phyloP scores from a whole-genome alignment of 306 rosid genomes.

The Lupinus albus region DNA sequence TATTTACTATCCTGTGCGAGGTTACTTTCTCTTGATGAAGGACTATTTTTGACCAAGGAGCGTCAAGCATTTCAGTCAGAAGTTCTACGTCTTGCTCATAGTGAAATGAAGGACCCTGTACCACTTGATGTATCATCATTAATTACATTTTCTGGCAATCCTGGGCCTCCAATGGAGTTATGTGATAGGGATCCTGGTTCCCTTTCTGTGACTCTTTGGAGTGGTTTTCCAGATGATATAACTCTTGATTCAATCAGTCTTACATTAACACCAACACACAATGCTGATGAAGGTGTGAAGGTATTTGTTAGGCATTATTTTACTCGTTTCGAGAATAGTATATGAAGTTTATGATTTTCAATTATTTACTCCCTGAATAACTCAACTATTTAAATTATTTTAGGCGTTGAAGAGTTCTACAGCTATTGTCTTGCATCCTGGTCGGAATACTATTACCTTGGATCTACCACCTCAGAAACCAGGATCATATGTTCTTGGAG shows the following conservation, averaged over 20 bases:
- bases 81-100: constrained; percentile 83
- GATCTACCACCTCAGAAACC: constrained; percentile 95
- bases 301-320: constrained; percentile 50
- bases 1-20: constrained; percentile 96
- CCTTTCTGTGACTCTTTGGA: constrained; percentile 86
- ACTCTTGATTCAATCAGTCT: constrained; percentile 91
- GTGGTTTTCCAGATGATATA: constrained; percentile 97
- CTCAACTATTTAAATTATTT: constrained; percentile 41
- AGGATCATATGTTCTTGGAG: constrained; percentile 97
- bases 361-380: constrained; percentile 32
- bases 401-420: constrained; percentile 83
- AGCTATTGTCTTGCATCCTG: constrained; percentile 80
- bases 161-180: constrained; percentile 91
- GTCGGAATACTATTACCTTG: constrained; percentile 85
- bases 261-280: constrained; percentile 78
- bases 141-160: constrained; percentile 91
- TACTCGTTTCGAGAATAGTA: constrained; percentile 34
- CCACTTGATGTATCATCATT: constrained; percentile 93
- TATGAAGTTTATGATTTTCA: constrained; percentile 30
- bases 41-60: constrained; percentile 82
- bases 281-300: constrained; percentile 95
- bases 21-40: constrained; percentile 88
- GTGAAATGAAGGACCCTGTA: constrained; percentile 96
- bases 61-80: constrained; percentile 91
- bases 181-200: constrained; percentile 91